Percentiles rank a stretch among this genome's conserved stretches.
Conservation (phyloP, 306 rosid species). For the Fragaria iinumae region DNA sequence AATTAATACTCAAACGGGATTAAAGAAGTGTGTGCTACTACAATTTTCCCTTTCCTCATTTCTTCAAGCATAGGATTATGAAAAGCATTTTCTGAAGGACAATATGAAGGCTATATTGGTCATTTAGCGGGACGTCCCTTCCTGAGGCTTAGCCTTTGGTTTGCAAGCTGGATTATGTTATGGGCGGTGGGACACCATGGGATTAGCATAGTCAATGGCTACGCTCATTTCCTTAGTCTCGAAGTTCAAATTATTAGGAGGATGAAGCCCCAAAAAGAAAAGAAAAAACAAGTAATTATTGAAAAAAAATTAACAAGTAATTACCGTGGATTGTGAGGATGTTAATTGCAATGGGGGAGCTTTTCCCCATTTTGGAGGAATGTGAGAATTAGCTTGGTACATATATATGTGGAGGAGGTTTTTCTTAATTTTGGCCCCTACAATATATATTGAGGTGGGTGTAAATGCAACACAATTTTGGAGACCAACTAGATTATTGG, state of each 20-base stretch:
- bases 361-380: neutral
- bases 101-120: neutral
- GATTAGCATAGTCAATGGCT: neutral
- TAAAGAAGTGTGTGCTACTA: neutral
- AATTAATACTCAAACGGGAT: neutral
- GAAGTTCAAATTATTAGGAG: neutral
- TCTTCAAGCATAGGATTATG: neutral
- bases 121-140: neutral
- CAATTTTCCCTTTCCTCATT: neutral
- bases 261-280: neutral
- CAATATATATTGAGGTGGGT: constrained; percentile 3
- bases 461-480: neutral
- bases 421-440: neutral
- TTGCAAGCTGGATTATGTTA: constrained; percentile 9
- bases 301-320: neutral
- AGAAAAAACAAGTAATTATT: neutral
- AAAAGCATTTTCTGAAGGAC: neutral
- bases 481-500: constrained; percentile 9
- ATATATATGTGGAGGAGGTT: constrained; percentile 28
- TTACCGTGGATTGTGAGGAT: neutral
- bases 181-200: neutral
- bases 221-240: neutral
- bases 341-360: neutral
- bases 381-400: neutral
- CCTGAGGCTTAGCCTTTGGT: neutral